Base-by-base conservation (phyloP, 371 early-diverging fungal species). In the Paraphysoderma sedebokerense region DNA sequence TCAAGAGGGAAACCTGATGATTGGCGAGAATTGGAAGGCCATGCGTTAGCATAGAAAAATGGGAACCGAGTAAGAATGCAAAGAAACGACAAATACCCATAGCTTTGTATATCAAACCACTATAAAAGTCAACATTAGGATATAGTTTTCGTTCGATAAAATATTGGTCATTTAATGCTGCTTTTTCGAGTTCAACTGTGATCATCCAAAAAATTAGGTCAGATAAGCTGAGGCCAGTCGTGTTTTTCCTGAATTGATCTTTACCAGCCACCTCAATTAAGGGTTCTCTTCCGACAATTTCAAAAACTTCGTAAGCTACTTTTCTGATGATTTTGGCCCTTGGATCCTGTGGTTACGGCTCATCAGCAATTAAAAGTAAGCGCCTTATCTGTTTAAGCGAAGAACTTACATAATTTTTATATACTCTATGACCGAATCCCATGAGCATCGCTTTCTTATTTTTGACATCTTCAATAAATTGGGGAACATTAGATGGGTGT, bases 241-340 rank as follows among this genome's bases (percentile, higher is more conserved):
- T n/a, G n/a, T n/a, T n/a, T n/a, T n/a, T n/a, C n/a, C n/a, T n/a
- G n/a, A n/a, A n/a, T n/a, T n/a, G n/a, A n/a, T n/a, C n/a, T n/a
- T n/a, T n/a, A n/a, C n/a, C n/a, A n/a, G 76, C 76, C 12, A 77
- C 55, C 46, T 77, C 75, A 47, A 79, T 73, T 36, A 77, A 56
- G 0, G 61, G 46, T 26, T 67, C 70, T 22, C 53, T 52, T 19
- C 74, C 74, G 50, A 62, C 56, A 31, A 76, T 64, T n/a, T 72
- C 76, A 59, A 76, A 76, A 9, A 71, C 65, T 50, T 74, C 68
- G 41, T 66, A 62, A 22, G 72, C 75, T 15, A 72, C 52, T 15
- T 51, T 49, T 32, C 66, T 59, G 30, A 65, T 58, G 40, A 73
- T 63, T 33, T 50, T 56, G 31, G 63, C 69, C 13, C 77, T 56